These are phyloP conservation scores for Globisporangium canariense DNA, from an alignment of 352 stramenopile genomes.

Conservation along the genomic window DNA sequence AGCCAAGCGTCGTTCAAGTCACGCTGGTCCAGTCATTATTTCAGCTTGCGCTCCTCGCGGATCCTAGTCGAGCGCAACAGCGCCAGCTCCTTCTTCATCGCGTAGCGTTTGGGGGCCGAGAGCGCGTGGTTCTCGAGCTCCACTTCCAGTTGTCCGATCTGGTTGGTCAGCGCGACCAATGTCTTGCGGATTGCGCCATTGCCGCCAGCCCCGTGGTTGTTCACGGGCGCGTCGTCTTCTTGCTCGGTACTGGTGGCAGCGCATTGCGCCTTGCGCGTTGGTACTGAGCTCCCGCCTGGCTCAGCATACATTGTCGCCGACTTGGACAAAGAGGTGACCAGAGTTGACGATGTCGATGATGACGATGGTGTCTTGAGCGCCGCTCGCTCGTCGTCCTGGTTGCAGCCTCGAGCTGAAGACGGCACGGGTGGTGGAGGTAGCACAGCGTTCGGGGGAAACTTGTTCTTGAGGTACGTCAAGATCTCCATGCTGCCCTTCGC, in stretches of 20 bases:
- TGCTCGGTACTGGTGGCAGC: not conserved
- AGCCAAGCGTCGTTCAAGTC: not conserved
- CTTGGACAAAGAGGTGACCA: not conserved
- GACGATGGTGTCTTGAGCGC: not conserved
- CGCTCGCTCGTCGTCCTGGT: constrained; percentile 3
- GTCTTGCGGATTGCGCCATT: constrained; percentile 5
- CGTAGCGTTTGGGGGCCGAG: constrained; percentile 71
- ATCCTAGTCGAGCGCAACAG: constrained; percentile 66
- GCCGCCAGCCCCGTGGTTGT: not conserved
- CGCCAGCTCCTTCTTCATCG: constrained; percentile 80
- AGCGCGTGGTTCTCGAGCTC: constrained; percentile 63
- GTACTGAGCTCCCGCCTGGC: not conserved
- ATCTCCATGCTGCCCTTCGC: constrained; percentile 76
- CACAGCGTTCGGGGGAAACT: constrained; percentile 42
- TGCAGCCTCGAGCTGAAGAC: not conserved
- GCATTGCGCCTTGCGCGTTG: not conserved
- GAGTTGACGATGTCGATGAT: not conserved
- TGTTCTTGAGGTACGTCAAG: constrained; percentile 79
- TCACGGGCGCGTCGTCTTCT: not conserved
- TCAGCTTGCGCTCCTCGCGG: constrained; percentile 36
- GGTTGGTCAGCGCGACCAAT: constrained; percentile 25
- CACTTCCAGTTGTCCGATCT: constrained; percentile 55
- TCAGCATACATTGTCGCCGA: not conserved
- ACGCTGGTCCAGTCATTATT: constrained; percentile 1
- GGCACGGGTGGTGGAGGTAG: constrained; percentile 16